Percentiles rank a stretch among this genome's conserved stretches.
Evolutionary conservation across 108 stramenopile species (phyloP).

Genomic region (Cyclostephanos invisitatus): DNA sequence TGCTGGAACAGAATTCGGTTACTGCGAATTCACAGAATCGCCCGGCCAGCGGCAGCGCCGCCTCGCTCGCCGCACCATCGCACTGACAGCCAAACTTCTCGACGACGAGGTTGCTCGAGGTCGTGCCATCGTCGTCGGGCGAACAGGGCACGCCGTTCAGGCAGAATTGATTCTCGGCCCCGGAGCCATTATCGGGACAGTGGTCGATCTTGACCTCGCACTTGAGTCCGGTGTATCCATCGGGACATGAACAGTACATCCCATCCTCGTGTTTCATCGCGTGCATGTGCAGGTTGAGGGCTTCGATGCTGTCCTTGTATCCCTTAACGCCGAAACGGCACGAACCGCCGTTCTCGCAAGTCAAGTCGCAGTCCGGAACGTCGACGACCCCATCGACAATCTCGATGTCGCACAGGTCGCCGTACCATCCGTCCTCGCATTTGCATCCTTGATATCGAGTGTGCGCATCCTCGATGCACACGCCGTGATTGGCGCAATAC

Average conservation of each 20-base stretch:
- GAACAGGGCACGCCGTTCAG: slow-evolving; percentile 55
- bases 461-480: slow-evolving; percentile 31
- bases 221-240: slow-evolving; percentile 58
- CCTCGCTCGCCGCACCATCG: slow-evolving; percentile 13
- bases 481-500: slow-evolving; percentile 39
- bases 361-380: slow-evolving; percentile 34
- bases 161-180: slow-evolving; percentile 42
- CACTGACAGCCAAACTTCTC: slow-evolving; percentile 37
- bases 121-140: slow-evolving; percentile 11
- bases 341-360: slow-evolving; percentile 38
- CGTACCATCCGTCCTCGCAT: slow-evolving; percentile 38
- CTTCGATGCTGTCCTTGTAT: slow-evolving; percentile 36
- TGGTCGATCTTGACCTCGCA: slow-evolving; percentile 57
- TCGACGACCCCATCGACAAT: slow-evolving; percentile 21
- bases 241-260: slow-evolving; percentile 67
- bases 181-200: slow-evolving; percentile 31
- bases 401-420: slow-evolving; percentile 43
- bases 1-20: slow-evolving; percentile 41
- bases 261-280: slow-evolving; percentile 33
- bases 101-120: slow-evolving; percentile 16
- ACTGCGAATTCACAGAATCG: slow-evolving; percentile 47
- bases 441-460: slow-evolving; percentile 30
- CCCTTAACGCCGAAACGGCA: slow-evolving; percentile 49
- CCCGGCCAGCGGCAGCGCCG: slow-evolving; percentile 31
- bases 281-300: slow-evolving; percentile 20